These are phyloP conservation scores for Mycena sanguinolenta DNA, from an alignment of 768 basidiomycete genomes.

Conservation along the genomic window DNA sequence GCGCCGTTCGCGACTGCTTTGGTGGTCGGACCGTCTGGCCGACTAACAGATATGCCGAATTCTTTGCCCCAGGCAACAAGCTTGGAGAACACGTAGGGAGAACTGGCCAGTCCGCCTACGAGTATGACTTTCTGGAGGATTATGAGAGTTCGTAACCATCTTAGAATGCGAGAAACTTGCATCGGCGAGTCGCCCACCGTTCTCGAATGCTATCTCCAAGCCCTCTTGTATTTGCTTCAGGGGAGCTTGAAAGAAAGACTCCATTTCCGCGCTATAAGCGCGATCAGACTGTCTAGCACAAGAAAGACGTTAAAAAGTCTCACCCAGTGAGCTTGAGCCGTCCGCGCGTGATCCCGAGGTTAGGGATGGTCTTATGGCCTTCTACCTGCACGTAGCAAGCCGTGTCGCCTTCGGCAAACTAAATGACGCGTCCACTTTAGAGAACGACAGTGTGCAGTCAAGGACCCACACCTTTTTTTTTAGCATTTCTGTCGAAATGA, in stretches of 20 bases:
- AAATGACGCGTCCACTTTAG: neutral
- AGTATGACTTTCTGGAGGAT: constrained; percentile 43
- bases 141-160: neutral
- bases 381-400: constrained; percentile 35
- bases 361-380: constrained; percentile 34
- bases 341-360: constrained; percentile 34
- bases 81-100: constrained; percentile 43
- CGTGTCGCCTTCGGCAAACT: constrained; percentile 34
- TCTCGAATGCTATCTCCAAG: constrained; percentile 39
- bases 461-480: constrained; percentile 35
- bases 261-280: constrained; percentile 33
- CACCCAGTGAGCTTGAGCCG: constrained; percentile 38
- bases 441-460: neutral
- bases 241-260: constrained; percentile 34
- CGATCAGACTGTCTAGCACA: neutral
- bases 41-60: constrained; percentile 35
- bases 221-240: constrained; percentile 35
- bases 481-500: constrained; percentile 41
- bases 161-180: constrained; percentile 6
- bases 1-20: constrained; percentile 49
- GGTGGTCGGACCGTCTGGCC: constrained; percentile 42
- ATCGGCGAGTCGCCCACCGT: constrained; percentile 35
- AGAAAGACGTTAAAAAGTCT: neutral
- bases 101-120: constrained; percentile 47
- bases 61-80: constrained; percentile 40